Conservation (phyloP, 768 basidiomycete genomes). For the Agrocybe praecox region DNA sequence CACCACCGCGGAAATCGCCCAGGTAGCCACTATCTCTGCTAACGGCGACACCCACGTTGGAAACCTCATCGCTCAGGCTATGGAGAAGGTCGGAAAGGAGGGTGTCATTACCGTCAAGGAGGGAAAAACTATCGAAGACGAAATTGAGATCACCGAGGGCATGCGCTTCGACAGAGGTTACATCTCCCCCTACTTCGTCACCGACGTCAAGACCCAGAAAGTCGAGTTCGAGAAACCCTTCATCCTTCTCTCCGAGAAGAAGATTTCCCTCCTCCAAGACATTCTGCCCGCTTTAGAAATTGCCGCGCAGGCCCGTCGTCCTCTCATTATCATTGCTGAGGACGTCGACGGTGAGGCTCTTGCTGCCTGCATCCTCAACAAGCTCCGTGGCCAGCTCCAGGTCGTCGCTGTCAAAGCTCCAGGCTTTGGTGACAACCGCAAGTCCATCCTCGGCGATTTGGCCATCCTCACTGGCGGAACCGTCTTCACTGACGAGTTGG, state of each 20-base stretch:
- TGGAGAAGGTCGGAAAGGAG: slow-evolving; percentile 99
- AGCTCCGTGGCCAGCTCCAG: slow-evolving; percentile 95
- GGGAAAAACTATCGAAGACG: slow-evolving; percentile 96
- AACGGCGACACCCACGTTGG: slow-evolving; percentile 87
- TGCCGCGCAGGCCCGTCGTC: slow-evolving; percentile 80
- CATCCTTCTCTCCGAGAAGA: slow-evolving; percentile 95
- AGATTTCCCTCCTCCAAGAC: slow-evolving; percentile 93
- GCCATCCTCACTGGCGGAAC: slow-evolving; percentile 97
- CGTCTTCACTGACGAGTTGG: slow-evolving; percentile 95
- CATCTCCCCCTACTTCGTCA: slow-evolving; percentile 98
- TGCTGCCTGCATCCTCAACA: slow-evolving; percentile 98
- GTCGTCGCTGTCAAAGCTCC: slow-evolving; percentile 97
- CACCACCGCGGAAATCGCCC: slow-evolving; percentile 96
- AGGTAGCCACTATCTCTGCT: slow-evolving; percentile 95
- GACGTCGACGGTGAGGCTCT: slow-evolving; percentile 98
- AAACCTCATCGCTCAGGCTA: slow-evolving; percentile 94
- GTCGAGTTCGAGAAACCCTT: slow-evolving; percentile 97
- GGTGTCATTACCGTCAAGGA: slow-evolving; percentile 99
- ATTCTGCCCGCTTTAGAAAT: slow-evolving; percentile 91
- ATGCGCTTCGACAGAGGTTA: slow-evolving; percentile 99
- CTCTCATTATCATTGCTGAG: slow-evolving; percentile 95
- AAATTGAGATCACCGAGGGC: slow-evolving; percentile 99
- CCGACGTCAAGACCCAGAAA: slow-evolving; percentile 95
- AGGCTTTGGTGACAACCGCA: slow-evolving; percentile 99
- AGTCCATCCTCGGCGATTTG: slow-evolving; percentile 95